Base-by-base conservation (phyloP, 2,329 filamentous ascomycete genomes). In the Paracoccidioides lutzii region DNA sequence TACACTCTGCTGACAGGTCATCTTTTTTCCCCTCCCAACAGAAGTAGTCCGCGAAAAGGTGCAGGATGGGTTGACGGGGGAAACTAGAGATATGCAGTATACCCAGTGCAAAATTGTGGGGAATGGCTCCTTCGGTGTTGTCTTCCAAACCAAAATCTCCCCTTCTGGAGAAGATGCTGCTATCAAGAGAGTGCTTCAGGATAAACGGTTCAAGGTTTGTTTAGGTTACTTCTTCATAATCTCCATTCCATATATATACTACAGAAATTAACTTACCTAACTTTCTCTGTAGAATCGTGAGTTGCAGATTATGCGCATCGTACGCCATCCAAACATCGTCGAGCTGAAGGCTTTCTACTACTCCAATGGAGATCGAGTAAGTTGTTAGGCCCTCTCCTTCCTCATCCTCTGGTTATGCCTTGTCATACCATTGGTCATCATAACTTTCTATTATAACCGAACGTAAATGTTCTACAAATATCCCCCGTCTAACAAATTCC, bases 341-440 rank as follows among this genome's bases (percentile, higher is more conserved):
- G 90, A 97, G 73, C 80, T 98, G 61, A 98, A 98, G 78, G 93
- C 93, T 54, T 98, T 98, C 76, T 98, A 96, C 77, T 98, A 97
- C 76, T 96, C 91, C 65, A 98, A 97, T 70, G 93, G 93, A 69
- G 93, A 98, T 74, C 84, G 93, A 73, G 93, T 98, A 83, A 65
- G 80, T 76, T 60, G 54, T 59, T 46, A 48, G 10, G 10, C 55
- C 52, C 52, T 49, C 51, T 52, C 30, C 52, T 55, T 38, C 28
- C 58, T 58, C 30, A 22, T 56, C 52, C 41, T 44, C 40, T 57
- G 12, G 14, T 7, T 14, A 8, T n/a, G 35, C 14, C 15, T 15
- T 22, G 8, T 35, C 30, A 37, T 37, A 5, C 32, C 40, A 42
- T n/a, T 14, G 10, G 40, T 52, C 1, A 52, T 52, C 14, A 35